Evolutionary conservation across 2,329 filamentous ascomycete genomes (phyloP), one percentile per base, ranked within the genome.

Genomic region (Colletotrichum filicis): DNA sequence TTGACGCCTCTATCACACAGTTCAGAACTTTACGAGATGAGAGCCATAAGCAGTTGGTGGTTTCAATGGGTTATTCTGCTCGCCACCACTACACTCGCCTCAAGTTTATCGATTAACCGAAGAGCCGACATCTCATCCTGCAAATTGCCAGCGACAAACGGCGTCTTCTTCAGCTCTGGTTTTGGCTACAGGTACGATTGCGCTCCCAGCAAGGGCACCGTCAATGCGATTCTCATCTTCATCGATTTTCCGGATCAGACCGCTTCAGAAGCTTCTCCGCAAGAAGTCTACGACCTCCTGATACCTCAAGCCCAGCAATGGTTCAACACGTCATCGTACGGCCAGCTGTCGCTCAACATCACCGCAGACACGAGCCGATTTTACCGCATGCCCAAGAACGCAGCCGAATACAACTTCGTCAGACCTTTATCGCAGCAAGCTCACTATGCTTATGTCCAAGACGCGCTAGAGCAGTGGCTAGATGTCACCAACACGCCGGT

Each of bases 171-270:
- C 5, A 81, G 80, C 74, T 60, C 75, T 3, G 81, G 81, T 0
- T 82, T 82, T 71, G 77, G 76, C 7, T 77, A 75, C 67, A 63
- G 76, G 8, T 35, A 74, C 11, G 76, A 80, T 66, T 83, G 80
- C 66, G 79, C 80, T 2, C 77, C 81, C 1, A 79, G 79, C 65
- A 78, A 75, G 1, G 82, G 82, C 9, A 77, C 77, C 0, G 74
- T 82, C 1, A 75, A 67, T 11, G 80, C 77, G 19, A 79, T 76
- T 66, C 82, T 84, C 81, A 76, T 84, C 37, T 83, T 83, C 69
- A 76, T 83, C 65, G 82, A 83, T 75, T 83, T 82, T 61, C 68
- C 75, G 1, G 81, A 83, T 11, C 62, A 55, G 37, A 64, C 42
- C 12, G 35, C 64, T 37, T 3, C 71, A 76, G 7, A 75, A 74